Percentiles rank a stretch among this genome's conserved stretches.
phyloP scores from a whole-genome alignment of 2,329 filamentous ascomycete genomes.

The Juglanconis oblonga region DNA sequence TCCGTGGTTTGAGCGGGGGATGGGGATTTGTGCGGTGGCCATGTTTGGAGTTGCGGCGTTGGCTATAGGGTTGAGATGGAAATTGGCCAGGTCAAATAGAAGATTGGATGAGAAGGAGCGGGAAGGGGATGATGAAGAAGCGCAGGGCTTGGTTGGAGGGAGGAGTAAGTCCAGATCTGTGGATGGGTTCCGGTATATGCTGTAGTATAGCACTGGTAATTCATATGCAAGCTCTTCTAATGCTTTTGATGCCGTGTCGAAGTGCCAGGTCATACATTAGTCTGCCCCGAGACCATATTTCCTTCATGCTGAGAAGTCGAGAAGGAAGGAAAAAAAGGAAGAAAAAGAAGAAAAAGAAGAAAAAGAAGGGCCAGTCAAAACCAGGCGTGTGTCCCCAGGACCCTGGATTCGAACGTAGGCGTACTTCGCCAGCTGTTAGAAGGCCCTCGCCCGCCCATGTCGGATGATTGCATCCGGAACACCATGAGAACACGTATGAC shows the following conservation, averaged over 20 bases:
- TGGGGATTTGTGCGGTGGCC: constrained; percentile 59
- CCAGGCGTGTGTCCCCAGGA: background rate
- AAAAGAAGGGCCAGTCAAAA: too few relatives aligned
- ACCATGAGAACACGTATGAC: too few relatives aligned
- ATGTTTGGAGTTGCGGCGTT: constrained; percentile 60
- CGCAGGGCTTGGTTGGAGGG: constrained; percentile 37
- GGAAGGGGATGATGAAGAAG: constrained; percentile 30
- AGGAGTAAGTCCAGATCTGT: constrained; percentile 21
- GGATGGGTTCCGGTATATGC: constrained; percentile 44
- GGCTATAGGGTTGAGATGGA: constrained; percentile 50
- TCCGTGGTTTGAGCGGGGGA: constrained; percentile 62
- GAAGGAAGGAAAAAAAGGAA: too few relatives aligned
- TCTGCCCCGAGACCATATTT: background rate
- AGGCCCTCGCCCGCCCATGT: too few relatives aligned
- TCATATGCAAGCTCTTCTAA: background rate
- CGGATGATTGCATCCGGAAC: too few relatives aligned
- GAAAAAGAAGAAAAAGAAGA: too few relatives aligned
- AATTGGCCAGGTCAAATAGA: constrained; percentile 51
- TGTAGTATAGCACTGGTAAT: constrained; percentile 27
- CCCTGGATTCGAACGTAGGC: too few relatives aligned
- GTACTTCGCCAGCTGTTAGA: too few relatives aligned
- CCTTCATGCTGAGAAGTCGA: background rate
- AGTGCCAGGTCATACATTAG: background rate
- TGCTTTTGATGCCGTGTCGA: background rate
- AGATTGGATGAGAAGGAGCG: constrained; percentile 36